Conservation (phyloP, 163 green algal genomes). For the Volvox carteri region DNA sequence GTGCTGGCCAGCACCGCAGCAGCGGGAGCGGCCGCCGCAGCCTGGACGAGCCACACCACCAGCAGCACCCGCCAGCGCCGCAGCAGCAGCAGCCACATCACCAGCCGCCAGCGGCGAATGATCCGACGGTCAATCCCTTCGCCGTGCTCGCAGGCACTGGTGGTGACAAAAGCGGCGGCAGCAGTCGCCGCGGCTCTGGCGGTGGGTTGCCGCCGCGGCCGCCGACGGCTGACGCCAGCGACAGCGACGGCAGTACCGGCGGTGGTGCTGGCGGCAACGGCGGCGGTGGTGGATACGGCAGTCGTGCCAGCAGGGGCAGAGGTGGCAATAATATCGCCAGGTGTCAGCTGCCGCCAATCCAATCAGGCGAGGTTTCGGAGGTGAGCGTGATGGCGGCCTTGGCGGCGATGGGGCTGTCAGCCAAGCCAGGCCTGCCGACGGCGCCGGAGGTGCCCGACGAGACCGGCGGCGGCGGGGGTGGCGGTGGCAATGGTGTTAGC, state of each 20-base stretch:
- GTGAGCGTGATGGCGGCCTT: slow-evolving; percentile 13
- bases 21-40: background rate
- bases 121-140: slow-evolving; percentile 48
- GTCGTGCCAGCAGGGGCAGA: background rate
- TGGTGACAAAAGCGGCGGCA: background rate
- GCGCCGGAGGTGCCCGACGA: slow-evolving; percentile 20
- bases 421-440: slow-evolving; percentile 2
- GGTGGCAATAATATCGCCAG: background rate
- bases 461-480: background rate
- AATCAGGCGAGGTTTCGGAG: slow-evolving; percentile 35
- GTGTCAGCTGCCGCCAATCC: slow-evolving; percentile 20
- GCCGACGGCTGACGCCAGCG: background rate
- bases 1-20: background rate
- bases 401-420: background rate
- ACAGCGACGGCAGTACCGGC: background rate
- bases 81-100: background rate
- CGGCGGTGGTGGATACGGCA: too few relatives aligned
- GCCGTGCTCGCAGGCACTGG: background rate
- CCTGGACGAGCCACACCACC: slow-evolving; percentile 17
- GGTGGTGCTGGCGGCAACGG: too few relatives aligned
- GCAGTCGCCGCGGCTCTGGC: slow-evolving; percentile 12
- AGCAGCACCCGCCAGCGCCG: background rate
- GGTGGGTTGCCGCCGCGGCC: slow-evolving; percentile 8
- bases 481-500: background rate
- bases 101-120: background rate